Evolutionary conservation across 2,329 filamentous ascomycete species (phyloP).

Genomic region (Chaetothyriales sp.): DNA sequence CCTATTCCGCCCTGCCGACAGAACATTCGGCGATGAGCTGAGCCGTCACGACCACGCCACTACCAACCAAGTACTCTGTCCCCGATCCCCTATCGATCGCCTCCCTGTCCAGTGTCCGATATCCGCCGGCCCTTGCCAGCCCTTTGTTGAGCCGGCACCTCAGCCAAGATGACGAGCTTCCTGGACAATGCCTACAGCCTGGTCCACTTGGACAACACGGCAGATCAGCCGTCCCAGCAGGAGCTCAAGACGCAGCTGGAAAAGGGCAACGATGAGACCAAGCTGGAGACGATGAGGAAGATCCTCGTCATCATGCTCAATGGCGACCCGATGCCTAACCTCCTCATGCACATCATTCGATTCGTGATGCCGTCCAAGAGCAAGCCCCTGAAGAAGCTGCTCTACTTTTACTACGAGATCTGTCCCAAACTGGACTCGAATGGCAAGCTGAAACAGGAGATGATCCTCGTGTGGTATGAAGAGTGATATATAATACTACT

Average conservation of each 20-base stretch:
- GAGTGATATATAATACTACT: neutral
- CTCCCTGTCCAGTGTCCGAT: neutral
- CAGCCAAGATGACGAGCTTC: conserved; percentile 68
- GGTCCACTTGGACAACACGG: conserved; percentile 93
- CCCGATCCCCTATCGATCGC: neutral
- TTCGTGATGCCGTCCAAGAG: conserved; percentile 99
- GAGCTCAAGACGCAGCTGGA: conserved; percentile 88
- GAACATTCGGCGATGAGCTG: neutral
- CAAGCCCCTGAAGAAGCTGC: conserved; percentile 90
- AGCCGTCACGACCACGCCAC: neutral
- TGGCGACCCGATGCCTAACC: conserved; percentile 82
- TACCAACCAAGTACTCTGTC: neutral
- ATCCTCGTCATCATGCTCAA: conserved; percentile 90
- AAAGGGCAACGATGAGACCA: conserved; percentile 83
- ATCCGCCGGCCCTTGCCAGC: neutral
- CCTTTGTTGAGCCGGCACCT: neutral
- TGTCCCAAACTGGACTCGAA: conserved; percentile 85
- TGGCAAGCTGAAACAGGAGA: conserved; percentile 97
- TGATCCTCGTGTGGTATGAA: conserved; percentile 91
- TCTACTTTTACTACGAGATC: conserved; percentile 94
- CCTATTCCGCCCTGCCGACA: neutral
- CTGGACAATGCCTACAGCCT: conserved; percentile 91
- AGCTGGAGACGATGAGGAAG: conserved; percentile 91
- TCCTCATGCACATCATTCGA: conserved; percentile 99
- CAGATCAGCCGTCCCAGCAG: conserved; percentile 76